A percentile compares a stretch with the other conserved stretches of the same genome.
Conservation (phyloP, 257 asterid species). For the Nicotiana undulata region DNA sequence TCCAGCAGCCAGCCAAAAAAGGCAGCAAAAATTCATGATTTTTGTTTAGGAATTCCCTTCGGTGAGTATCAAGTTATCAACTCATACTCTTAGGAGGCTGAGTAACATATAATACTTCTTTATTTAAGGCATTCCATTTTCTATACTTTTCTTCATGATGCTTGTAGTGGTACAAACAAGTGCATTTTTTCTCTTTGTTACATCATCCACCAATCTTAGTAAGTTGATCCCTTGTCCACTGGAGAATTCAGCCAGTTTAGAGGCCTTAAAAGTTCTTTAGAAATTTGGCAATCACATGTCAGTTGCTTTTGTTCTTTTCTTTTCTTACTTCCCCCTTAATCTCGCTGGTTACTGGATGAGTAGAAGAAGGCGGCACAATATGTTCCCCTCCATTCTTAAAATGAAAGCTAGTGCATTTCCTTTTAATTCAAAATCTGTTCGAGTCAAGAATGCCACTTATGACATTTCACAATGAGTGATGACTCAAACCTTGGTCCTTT, state of each 20-base stretch:
- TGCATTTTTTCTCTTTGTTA: not conserved
- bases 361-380: not conserved
- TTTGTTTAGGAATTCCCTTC: slow-evolving; percentile 90
- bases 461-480: not conserved
- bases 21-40: slow-evolving; percentile 88
- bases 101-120: not conserved
- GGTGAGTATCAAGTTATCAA: slow-evolving; percentile 46
- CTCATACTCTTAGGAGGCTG: not conserved
- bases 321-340: not conserved
- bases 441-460: not conserved
- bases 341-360: not conserved
- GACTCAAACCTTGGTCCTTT: not conserved
- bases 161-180: not conserved
- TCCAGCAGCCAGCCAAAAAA: slow-evolving; percentile 32
- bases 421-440: not conserved
- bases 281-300: not conserved
- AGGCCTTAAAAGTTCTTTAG: not conserved
- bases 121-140: not conserved
- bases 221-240: not conserved
- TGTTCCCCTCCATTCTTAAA: not conserved
- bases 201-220: not conserved
- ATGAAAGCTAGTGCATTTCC: not conserved
- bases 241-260: not conserved
- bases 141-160: not conserved
- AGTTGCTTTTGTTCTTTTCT: not conserved